Conservation (phyloP, 345 rosid species). For the Sonneratia alba region DNA sequence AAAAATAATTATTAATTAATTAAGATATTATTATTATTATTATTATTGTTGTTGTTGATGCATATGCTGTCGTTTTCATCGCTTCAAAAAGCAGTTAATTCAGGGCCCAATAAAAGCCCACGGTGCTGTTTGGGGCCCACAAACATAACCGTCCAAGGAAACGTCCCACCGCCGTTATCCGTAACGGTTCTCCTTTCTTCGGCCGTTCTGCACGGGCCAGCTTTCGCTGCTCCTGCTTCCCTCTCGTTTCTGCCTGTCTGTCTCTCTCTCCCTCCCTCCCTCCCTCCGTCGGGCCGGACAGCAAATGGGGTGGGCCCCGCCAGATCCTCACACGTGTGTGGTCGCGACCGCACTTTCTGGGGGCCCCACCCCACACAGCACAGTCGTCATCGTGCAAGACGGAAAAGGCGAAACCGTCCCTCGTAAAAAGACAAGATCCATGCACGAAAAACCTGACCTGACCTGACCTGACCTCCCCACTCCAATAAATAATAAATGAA, state of each 20-base stretch:
- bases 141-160: not conserved
- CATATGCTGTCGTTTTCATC: no score
- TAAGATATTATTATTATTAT: no score
- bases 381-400: not conserved
- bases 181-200: not conserved
- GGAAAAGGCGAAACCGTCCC: not conserved
- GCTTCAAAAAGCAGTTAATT: not conserved
- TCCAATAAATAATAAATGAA: not conserved
- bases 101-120: not conserved
- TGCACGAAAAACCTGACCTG: not conserved
- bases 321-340: not conserved
- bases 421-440: not conserved
- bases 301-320: not conserved
- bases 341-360: no score
- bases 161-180: not conserved
- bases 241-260: no score
- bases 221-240: no score
- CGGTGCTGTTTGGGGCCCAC: not conserved
- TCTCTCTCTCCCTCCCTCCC: no score
- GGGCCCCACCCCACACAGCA: no score
- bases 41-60: no score
- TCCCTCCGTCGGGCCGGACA: not conserved
- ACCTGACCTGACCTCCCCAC: not conserved
- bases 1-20: no score
- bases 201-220: no score